Conservation (phyloP, 2,329 filamentous ascomycete genomes). For the Hirsutella thompsonii region DNA sequence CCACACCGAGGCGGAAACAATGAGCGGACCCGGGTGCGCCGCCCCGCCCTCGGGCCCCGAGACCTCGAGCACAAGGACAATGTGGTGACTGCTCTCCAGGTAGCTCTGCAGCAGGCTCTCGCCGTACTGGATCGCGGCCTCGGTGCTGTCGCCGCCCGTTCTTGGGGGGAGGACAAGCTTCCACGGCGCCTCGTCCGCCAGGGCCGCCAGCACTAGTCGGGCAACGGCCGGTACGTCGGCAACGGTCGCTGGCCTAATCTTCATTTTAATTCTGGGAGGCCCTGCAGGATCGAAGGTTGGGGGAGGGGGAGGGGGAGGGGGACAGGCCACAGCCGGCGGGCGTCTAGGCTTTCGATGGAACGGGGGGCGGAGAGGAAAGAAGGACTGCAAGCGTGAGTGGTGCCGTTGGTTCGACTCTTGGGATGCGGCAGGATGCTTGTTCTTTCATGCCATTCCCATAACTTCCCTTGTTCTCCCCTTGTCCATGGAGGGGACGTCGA, state of each 20-base stretch:
- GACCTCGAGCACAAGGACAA: conserved; percentile 6
- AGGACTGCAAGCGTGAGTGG: too few relatives aligned
- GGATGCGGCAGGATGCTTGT: background rate
- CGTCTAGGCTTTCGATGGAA: background rate
- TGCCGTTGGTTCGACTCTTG: background rate
- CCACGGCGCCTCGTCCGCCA: conserved; percentile 7
- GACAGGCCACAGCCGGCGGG: too few relatives aligned
- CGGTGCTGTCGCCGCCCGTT: background rate
- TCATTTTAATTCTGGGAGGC: conserved; percentile 2
- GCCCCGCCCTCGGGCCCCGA: background rate
- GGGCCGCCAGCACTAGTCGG: conserved; percentile 6
- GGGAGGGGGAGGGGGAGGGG: too few relatives aligned
- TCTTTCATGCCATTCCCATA: too few relatives aligned
- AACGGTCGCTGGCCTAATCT: conserved; percentile 6
- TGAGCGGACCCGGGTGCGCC: background rate
- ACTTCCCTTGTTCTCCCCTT: too few relatives aligned
- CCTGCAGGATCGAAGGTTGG: too few relatives aligned
- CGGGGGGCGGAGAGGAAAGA: background rate
- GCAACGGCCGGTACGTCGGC: conserved; percentile 8
- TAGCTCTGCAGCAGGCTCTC: conserved; percentile 1
- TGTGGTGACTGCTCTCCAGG: conserved; percentile 1
- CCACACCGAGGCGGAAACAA: conserved; percentile 7
- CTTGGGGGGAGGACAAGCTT: conserved; percentile 3
- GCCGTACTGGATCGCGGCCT: background rate
- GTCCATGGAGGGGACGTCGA: too few relatives aligned